Percentiles rank a stretch among this genome's conserved stretches.
Conservation (phyloP, 2,329 filamentous ascomycete genomes). For the Colletotrichum sp. region DNA sequence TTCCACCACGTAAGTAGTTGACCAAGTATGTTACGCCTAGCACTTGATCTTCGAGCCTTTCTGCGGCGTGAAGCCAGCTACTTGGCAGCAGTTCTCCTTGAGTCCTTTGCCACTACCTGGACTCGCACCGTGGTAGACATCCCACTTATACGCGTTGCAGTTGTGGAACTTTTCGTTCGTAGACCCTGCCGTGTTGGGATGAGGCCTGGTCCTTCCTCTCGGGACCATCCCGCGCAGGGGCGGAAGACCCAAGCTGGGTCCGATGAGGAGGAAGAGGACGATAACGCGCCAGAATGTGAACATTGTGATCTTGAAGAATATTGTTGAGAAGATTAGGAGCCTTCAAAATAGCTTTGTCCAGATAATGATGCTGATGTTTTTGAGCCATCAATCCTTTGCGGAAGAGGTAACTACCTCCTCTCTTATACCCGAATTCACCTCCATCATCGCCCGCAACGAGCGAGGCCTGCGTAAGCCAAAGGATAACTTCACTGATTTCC, state of each 20-base stretch:
- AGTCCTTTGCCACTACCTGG: neutral
- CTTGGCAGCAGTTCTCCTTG: neutral
- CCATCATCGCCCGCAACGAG: neutral
- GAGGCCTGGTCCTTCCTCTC: neutral
- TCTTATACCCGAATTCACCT: neutral
- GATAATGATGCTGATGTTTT: neutral
- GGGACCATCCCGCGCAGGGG: neutral
- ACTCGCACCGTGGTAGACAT: neutral
- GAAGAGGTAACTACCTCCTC: accelerated
- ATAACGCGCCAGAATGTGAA: accelerated
- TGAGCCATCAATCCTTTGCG: too few relatives aligned
- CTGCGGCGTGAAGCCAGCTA: neutral
- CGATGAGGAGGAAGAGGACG: neutral
- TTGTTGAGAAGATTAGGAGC: neutral
- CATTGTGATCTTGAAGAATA: neutral
- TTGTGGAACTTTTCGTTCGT: neutral
- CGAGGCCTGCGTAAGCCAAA: neutral
- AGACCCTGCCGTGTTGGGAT: neutral
- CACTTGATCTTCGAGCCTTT: neutral
- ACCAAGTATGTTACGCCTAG: accelerated
- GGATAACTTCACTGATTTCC: neutral
- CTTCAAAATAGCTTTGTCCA: accelerated
- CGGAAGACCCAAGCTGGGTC: neutral
- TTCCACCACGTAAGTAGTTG: accelerated
- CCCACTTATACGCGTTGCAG: neutral